Evolutionary conservation across 1,284 basidiomycete genomes (phyloP).

Genomic region (Phellinidium pouzarii): DNA sequence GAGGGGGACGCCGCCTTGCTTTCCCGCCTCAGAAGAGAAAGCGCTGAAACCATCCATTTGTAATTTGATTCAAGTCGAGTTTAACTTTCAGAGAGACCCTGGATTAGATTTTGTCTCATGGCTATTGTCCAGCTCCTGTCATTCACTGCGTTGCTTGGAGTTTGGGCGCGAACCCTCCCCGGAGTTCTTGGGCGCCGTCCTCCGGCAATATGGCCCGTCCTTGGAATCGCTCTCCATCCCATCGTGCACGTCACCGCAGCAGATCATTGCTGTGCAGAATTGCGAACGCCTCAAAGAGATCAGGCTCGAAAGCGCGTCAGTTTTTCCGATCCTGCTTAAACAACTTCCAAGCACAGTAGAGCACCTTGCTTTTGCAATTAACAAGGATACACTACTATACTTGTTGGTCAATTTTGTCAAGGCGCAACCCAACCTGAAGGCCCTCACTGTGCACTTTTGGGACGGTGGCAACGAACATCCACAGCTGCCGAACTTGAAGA

Average conservation of each 20-base stretch:
- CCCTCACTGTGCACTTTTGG: constrained; percentile 43
- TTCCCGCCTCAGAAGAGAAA: constrained; percentile 27
- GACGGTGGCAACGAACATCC: constrained; percentile 40
- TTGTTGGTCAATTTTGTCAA: constrained; percentile 46
- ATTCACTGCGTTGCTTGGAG: constrained; percentile 45
- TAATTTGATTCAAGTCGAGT: constrained; percentile 43
- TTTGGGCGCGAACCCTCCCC: constrained; percentile 50
- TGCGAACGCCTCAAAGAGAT: constrained; percentile 47
- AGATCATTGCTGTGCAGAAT: constrained; percentile 37
- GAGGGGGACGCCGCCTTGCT: constrained; percentile 50
- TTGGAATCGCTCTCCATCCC: constrained; percentile 53
- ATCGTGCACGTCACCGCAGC: constrained; percentile 41
- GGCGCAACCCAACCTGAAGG: constrained; percentile 32
- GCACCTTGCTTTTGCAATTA: constrained; percentile 52
- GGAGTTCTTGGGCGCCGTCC: constrained; percentile 46
- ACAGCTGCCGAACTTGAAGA: constrained; percentile 42
- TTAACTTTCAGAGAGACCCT: constrained; percentile 55
- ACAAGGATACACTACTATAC: constrained; percentile 45
- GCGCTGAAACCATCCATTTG: constrained; percentile 39
- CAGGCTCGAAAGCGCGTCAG: constrained; percentile 43
- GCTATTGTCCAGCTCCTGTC: constrained; percentile 53
- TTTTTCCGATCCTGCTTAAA: constrained; percentile 40
- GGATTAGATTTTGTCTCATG: constrained; percentile 55
- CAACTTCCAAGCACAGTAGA: constrained; percentile 42
- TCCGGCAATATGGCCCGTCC: constrained; percentile 38